phyloP scores from a whole-genome alignment of 495 filamentous ascomycete species.

The Parathielavia hyrcaniae region DNA sequence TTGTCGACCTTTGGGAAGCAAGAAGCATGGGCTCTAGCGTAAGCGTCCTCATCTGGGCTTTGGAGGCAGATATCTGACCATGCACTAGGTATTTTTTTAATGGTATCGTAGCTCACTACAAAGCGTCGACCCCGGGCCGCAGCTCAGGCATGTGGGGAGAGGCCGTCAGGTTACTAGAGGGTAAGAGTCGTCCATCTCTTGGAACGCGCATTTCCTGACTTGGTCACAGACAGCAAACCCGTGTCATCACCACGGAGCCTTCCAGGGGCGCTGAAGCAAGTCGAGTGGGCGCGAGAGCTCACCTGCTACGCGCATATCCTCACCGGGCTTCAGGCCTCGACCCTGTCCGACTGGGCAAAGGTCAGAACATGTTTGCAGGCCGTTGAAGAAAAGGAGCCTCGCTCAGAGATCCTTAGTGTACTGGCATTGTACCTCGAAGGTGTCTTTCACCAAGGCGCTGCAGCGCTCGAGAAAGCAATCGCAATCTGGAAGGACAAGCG shows the following conservation, averaged over 20 bases:
- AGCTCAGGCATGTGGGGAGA: constrained; percentile 42
- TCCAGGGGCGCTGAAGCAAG: constrained; percentile 40
- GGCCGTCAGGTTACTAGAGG: constrained; percentile 30
- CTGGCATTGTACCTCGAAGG: constrained; percentile 64
- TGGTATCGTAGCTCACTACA: constrained; percentile 60
- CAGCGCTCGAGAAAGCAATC: constrained; percentile 60
- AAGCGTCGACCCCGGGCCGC: constrained; percentile 60
- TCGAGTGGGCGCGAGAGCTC: constrained; percentile 40
- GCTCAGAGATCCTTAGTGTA: constrained; percentile 31
- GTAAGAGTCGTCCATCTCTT: constrained; percentile 4
- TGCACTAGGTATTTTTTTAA: constrained; percentile 49
- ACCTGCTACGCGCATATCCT: constrained; percentile 44
- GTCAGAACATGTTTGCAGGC: constrained; percentile 42
- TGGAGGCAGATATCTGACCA: constrained; percentile 35
- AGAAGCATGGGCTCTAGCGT: constrained; percentile 45
- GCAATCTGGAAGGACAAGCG: constrained; percentile 55
- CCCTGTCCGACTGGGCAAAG: constrained; percentile 40
- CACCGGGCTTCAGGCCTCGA: constrained; percentile 43
- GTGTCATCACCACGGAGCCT: constrained; percentile 32
- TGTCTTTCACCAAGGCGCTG: constrained; percentile 71
- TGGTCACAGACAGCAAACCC: constrained; percentile 28
- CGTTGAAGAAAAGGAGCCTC: constrained; percentile 30
- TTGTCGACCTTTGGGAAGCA: constrained; percentile 47
- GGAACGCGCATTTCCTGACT: constrained; percentile 20
- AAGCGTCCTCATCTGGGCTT: constrained; percentile 18